These are phyloP conservation scores for Sordaria brevicollis DNA, from an alignment of 495 filamentous ascomycete genomes.

Conservation along the genomic window DNA sequence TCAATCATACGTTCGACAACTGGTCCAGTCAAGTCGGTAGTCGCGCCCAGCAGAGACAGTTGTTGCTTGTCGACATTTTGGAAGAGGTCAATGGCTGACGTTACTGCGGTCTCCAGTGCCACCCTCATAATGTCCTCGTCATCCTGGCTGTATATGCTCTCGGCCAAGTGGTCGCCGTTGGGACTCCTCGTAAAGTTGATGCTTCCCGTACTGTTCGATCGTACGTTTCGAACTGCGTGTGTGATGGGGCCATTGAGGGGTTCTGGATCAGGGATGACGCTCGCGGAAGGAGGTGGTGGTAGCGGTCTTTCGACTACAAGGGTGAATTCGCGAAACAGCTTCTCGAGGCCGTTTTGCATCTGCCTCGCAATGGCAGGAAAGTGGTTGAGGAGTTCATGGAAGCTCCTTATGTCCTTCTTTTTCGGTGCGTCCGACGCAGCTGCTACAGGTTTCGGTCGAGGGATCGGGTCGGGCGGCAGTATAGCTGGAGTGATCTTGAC, in stretches of 20 bases:
- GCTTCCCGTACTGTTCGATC: constrained; percentile 33
- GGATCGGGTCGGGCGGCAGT: constrained; percentile 28
- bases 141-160: constrained; percentile 53
- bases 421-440: constrained; percentile 36
- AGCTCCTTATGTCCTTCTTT: constrained; percentile 85
- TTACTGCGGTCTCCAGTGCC: constrained; percentile 82
- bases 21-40: constrained; percentile 87
- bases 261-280: constrained; percentile 38
- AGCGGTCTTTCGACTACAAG: constrained; percentile 75
- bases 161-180: constrained; percentile 13
- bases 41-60: constrained; percentile 79
- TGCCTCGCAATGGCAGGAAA: constrained; percentile 96
- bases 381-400: constrained; percentile 80
- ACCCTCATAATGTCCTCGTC: constrained; percentile 81
- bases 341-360: constrained; percentile 88
- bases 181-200: constrained; percentile 14
- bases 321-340: constrained; percentile 82
- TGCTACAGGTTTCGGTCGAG: constrained; percentile 20
- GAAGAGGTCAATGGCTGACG: constrained; percentile 88
- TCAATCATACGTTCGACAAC: constrained; percentile 90
- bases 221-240: constrained; percentile 38
- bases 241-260: constrained; percentile 38
- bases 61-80: constrained; percentile 94
- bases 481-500: constrained; percentile 54
- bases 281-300: constrained; percentile 62